These are phyloP conservation scores for Plantago elongata DNA, from an alignment of 257 asterid genomes.

Conservation along the genomic window DNA sequence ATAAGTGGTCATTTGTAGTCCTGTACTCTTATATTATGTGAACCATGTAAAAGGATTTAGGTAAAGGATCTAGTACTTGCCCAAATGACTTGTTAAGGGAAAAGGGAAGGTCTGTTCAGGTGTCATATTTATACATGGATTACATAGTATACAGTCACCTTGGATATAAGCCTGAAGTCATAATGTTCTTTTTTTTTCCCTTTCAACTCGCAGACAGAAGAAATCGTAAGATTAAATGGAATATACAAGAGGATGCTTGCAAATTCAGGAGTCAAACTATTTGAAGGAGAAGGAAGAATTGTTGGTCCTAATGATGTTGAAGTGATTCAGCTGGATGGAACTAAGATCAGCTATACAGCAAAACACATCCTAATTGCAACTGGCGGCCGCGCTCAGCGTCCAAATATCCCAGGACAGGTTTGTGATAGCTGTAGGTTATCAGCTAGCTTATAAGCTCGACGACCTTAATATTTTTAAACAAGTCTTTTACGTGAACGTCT, in stretches of 20 bases:
- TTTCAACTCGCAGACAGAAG: slow-evolving; percentile 63
- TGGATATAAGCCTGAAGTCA: not conserved
- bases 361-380: slow-evolving; percentile 89
- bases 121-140: too few relatives aligned
- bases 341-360: slow-evolving; percentile 80
- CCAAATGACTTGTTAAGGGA: too few relatives aligned
- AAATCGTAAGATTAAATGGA: slow-evolving; percentile 83
- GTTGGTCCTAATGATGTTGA: slow-evolving; percentile 93
- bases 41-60: too few relatives aligned
- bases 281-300: slow-evolving; percentile 95
- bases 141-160: too few relatives aligned
- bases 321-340: slow-evolving; percentile 86
- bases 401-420: slow-evolving; percentile 81
- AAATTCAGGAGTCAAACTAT: slow-evolving; percentile 85
- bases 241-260: slow-evolving; percentile 84
- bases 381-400: slow-evolving; percentile 91
- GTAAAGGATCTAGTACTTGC: too few relatives aligned
- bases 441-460: too few relatives aligned
- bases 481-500: too few relatives aligned
- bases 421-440: not conserved
- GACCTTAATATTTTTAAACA: too few relatives aligned
- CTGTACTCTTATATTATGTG: too few relatives aligned
- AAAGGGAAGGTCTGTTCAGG: too few relatives aligned
- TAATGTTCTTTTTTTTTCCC: slow-evolving; percentile 8
- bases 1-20: too few relatives aligned